These are phyloP conservation scores for Chlorella sp. DNA, from an alignment of 139 green algal species.

Conservation along the genomic window DNA sequence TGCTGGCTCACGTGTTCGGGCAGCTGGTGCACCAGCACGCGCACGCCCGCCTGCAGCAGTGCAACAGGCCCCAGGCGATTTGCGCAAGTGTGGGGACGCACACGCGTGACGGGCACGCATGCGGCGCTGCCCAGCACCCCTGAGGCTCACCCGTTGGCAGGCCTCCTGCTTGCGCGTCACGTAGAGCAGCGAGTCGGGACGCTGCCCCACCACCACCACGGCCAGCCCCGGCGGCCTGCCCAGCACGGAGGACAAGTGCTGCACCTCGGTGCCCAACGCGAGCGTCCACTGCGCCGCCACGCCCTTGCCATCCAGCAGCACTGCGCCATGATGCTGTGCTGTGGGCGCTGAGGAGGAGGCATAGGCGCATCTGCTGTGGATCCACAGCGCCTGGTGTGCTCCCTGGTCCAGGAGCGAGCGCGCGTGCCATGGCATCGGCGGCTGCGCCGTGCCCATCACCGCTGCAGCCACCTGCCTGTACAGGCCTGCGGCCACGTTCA, in stretches of 20 bases:
- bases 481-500: no score
- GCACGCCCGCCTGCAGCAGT: conserved; percentile 20
- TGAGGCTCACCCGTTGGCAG: conserved; percentile 47
- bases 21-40: conserved; percentile 10
- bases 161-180: conserved; percentile 89
- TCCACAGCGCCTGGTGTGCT: no score
- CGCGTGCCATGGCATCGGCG: no score
- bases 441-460: no score
- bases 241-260: conserved; percentile 12
- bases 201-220: conserved; percentile 87
- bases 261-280: conserved; percentile 37
- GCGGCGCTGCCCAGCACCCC: not conserved
- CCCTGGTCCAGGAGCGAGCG: no score
- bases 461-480: no score
- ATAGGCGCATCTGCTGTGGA: no score
- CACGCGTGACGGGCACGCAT: not conserved
- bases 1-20: conserved; percentile 21
- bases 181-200: conserved; percentile 90
- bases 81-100: no score
- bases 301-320: conserved; percentile 26
- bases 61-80: no score
- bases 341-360: not conserved
- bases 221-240: conserved; percentile 66
- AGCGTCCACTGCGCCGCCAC: conserved; percentile 26
- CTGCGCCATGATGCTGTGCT: not conserved